Base-by-base conservation (phyloP, 345 rosid species). In the Populus deltoides region DNA sequence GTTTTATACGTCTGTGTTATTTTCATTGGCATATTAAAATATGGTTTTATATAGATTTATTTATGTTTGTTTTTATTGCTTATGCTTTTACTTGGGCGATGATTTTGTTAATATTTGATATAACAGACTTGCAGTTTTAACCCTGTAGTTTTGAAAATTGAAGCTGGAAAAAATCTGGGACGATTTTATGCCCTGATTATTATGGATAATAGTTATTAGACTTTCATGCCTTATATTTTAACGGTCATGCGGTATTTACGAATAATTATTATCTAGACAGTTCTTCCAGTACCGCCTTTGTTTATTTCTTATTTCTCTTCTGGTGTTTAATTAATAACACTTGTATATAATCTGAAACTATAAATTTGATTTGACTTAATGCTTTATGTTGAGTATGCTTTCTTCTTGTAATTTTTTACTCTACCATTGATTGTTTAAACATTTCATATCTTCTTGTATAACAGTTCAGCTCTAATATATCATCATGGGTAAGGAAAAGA, bases 401-500 rank as follows among this genome's bases (percentile, higher is more conserved):
- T 47, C 13, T 9, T 41, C 13, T 41, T 41, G 45, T 41, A 41
- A 41, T 9, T 41, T 41, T 41, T 41, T 41, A 12, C 45, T 10
- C 15, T 10, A 10, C 6, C 18, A 4, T 1, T 12, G 18, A 47
- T 47, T 12, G 51, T 15, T 4, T 66, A 13, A 31, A 25, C 18
- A 13, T 27, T 65, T 24, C 29, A 29, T 15, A 15, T 15, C 5
- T 24, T 65, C 20, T 6, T n/a, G 12, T 57, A n/a, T 9, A 11
- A 1, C 29, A 53, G 59, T 18, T 47, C 51, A 47, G 51, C 6
- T 47, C 22, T 66, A 16, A 29, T 2, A 36, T 8, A 12, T 38
- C 31, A 24, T 18, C 10, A 92, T 92, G 97, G 97, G 97, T 80
- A 92, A 92, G 79, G 97, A 92, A 77, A 92, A 92, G 89, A 65